Base-by-base conservation (phyloP, 768 basidiomycete species). In the Lactifluus rugatus region DNA sequence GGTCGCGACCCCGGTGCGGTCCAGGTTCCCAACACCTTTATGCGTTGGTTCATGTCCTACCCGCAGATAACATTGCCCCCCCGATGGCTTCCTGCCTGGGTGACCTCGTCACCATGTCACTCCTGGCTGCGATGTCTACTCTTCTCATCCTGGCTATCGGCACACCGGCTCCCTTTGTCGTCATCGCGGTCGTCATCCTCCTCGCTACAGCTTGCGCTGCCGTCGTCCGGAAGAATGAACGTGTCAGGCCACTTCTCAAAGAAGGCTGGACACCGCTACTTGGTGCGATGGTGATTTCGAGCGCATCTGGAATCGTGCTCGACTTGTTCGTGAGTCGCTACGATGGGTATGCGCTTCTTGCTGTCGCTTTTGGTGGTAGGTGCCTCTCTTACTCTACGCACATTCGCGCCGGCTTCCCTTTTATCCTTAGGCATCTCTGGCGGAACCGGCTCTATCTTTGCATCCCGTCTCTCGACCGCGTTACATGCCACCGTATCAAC, bases 11-110 rank as follows among this genome's bases (percentile, higher is more conserved):
- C 96, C 55, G 94, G 93, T 85, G 66, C 47, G 76, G 2, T 23
- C 34, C 41, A 37, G 17, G 50, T 45, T 45, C 37, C 10, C 16
- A 14, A 25, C 17, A 25, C 34, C 34, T 17, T 48, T 17, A 21
- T 21, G n/a, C 19, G 16, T 37, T 32, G 4, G 26, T 56, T 56
- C 17, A 51, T 17, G 66, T 52, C 39, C 21, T 10, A 2, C 6
- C 11, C 32, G 7, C 66, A 92, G 93, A 96, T 68, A 99, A 99
- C 70, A 94, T 98, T 63, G 89, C 94, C 1, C 91, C 96, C 0
- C 93, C 96, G 0, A 78, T 98, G 9, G 96, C 96, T 0, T 82
- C 92, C 2, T 92, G 90, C 65, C 78, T 98, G 2, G 95, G 96
- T 5, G 96, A 98, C 66, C 78, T 99, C 34, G 78, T 98, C 50